Conservation (phyloP, 345 rosid species). For the Stellera chamaejasme region DNA sequence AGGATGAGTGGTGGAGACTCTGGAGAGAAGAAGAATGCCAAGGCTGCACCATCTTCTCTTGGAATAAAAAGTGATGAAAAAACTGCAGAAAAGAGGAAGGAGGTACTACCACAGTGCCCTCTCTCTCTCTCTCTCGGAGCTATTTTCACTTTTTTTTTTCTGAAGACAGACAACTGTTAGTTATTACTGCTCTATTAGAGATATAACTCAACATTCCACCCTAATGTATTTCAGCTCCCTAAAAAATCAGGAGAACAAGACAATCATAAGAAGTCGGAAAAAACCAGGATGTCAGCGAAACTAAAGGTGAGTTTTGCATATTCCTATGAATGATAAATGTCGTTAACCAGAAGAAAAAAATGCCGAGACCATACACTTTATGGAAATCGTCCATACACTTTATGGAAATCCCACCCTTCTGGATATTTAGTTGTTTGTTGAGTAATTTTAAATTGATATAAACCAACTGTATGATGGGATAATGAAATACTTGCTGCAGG, state of each 20-base stretch:
- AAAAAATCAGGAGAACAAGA: slow-evolving; percentile 36
- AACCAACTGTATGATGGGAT: neutral
- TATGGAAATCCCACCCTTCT: neutral
- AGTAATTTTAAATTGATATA: neutral
- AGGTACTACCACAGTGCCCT: slow-evolving; percentile 20
- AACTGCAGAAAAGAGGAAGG: slow-evolving; percentile 25
- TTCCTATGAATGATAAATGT: neutral
- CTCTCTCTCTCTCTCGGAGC: slow-evolving; percentile 5
- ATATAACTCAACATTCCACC: slow-evolving; percentile 5
- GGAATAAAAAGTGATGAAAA: slow-evolving; percentile 30
- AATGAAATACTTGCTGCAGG: slow-evolving; percentile 26
- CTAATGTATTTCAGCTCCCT: slow-evolving; percentile 23
- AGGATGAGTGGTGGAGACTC: slow-evolving; percentile 15
- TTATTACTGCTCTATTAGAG: neutral
- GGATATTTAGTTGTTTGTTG: neutral
- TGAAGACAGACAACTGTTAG: neutral
- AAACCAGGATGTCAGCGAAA: slow-evolving; percentile 24
- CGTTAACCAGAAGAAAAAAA: no score
- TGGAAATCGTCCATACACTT: no score
- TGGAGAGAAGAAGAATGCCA: slow-evolving; percentile 35
- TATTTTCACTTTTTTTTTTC: neutral
- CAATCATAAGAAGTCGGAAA: slow-evolving; percentile 23
- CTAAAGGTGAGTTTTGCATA: slow-evolving; percentile 28
- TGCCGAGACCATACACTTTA: no score
- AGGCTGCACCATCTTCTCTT: slow-evolving; percentile 36